Conservation (phyloP, 768 basidiomycete species). For the Mycena leptocephala region DNA sequence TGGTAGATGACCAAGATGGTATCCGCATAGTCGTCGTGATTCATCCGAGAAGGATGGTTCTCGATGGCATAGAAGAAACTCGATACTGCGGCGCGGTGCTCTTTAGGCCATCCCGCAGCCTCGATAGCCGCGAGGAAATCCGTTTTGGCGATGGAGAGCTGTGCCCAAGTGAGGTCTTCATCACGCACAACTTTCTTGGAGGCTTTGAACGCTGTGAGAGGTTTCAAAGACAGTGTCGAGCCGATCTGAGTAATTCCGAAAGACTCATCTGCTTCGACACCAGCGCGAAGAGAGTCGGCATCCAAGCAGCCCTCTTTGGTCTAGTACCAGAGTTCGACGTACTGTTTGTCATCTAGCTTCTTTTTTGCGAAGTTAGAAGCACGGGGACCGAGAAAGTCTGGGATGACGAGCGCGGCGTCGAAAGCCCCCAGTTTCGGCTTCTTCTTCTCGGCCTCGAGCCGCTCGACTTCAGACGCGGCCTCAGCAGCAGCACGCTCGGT, state of each 20-base stretch:
- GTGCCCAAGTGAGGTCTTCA: slow-evolving; percentile 35
- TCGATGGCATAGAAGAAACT: slow-evolving; percentile 34
- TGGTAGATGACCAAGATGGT: background rate
- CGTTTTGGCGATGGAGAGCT: slow-evolving; percentile 39
- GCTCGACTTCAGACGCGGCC: background rate
- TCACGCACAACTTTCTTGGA: slow-evolving; percentile 30
- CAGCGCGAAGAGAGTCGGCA: background rate
- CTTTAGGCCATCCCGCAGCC: slow-evolving; percentile 16
- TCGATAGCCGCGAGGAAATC: background rate
- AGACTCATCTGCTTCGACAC: slow-evolving; percentile 14
- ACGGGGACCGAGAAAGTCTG: slow-evolving; percentile 2
- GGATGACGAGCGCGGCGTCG: slow-evolving; percentile 1
- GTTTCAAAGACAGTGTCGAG: slow-evolving; percentile 24
- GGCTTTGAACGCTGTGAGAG: slow-evolving; percentile 31
- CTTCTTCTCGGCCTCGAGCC: background rate
- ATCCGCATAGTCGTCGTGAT: slow-evolving; percentile 4
- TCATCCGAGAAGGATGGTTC: background rate
- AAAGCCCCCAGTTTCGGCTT: background rate
- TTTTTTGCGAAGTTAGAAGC: background rate
- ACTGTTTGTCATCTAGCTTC: background rate
- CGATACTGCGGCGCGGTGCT: slow-evolving; percentile 16
- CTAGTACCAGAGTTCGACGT: slow-evolving; percentile 14
- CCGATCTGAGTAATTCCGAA: slow-evolving; percentile 28
- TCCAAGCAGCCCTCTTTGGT: slow-evolving; percentile 7
- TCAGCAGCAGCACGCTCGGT: background rate